Percentiles rank a stretch among this genome's conserved stretches.
Conservation (phyloP, 1,139 yeast species). For the Suhomyces bribrorum region DNA sequence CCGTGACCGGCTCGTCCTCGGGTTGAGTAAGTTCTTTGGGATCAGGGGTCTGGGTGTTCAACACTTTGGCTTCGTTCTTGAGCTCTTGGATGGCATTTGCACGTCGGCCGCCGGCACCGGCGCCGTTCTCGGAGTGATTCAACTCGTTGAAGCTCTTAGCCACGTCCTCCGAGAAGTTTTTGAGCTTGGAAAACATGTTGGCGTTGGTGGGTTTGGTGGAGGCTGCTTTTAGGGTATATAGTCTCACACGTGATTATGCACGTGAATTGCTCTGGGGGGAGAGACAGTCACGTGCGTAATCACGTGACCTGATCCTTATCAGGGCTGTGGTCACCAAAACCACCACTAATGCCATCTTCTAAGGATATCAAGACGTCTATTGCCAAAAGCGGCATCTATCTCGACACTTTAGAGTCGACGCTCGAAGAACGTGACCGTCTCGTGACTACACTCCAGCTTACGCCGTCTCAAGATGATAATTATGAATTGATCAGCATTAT, state of each 20-base stretch:
- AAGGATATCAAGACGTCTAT: constrained; percentile 14
- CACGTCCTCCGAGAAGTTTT: constrained; percentile 61
- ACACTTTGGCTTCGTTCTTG: constrained; percentile 33
- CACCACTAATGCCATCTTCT: constrained; percentile 11
- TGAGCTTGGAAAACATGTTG: constrained; percentile 60
- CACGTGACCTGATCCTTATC: too few relatives aligned
- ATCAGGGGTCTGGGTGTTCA: constrained; percentile 47
- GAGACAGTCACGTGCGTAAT: background rate
- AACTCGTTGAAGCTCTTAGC: constrained; percentile 42
- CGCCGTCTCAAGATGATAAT: constrained; percentile 56
- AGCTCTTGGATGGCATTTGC: constrained; percentile 31
- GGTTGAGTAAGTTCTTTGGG: constrained; percentile 48
- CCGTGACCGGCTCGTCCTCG: constrained; percentile 31
- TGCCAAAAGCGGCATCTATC: constrained; percentile 13
- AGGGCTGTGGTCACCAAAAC: too few relatives aligned
- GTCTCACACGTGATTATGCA: too few relatives aligned
- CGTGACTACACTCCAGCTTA: constrained; percentile 39
- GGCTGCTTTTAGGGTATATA: background rate
- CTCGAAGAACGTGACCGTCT: constrained; percentile 55
- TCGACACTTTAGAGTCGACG: constrained; percentile 21
- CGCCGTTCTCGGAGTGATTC: constrained; percentile 13
- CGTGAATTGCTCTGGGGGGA: too few relatives aligned
- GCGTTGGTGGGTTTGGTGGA: background rate
- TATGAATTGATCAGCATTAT: constrained; percentile 50
- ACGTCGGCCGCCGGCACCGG: constrained; percentile 15